These are phyloP conservation scores for Cystofilobasidium capitatum DNA, from an alignment of 768 basidiomycete genomes.

Conservation along the genomic window DNA sequence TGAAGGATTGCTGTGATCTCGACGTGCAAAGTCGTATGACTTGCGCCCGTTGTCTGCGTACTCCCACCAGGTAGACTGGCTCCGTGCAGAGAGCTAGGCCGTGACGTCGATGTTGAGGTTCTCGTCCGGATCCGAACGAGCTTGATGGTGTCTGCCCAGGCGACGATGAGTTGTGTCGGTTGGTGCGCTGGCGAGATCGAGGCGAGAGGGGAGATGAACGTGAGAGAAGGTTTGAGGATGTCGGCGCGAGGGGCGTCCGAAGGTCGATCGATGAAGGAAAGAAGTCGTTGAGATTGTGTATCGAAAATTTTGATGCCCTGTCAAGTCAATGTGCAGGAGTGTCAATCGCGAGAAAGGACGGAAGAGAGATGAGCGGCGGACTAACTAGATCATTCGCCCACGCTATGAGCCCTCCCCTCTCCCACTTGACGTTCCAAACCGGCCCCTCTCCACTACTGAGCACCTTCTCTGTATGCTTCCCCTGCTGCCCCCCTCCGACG, in stretches of 20 bases:
- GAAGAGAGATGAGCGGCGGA: constrained; percentile 21
- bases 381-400: constrained; percentile 90
- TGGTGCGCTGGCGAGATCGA: constrained; percentile 48
- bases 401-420: constrained; percentile 65
- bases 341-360: background rate
- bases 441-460: constrained; percentile 82
- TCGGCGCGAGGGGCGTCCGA: constrained; percentile 79
- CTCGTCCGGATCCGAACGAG: constrained; percentile 56
- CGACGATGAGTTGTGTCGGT: constrained; percentile 76
- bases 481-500: constrained; percentile 14
- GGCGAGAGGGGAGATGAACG: constrained; percentile 47
- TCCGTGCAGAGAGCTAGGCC: constrained; percentile 30
- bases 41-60: background rate
- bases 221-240: constrained; percentile 80
- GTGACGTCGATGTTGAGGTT: constrained; percentile 10
- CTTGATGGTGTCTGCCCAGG: constrained; percentile 79
- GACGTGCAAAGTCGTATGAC: constrained; percentile 48
- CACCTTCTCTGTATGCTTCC: constrained; percentile 65
- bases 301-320: constrained; percentile 95
- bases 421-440: constrained; percentile 84
- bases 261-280: constrained; percentile 77
- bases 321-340: too few relatives aligned
- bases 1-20: constrained; percentile 88
- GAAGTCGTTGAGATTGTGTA: constrained; percentile 59
- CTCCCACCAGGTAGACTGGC: background rate